These are phyloP conservation scores for Pisolithus sp. DNA, from an alignment of 768 basidiomycete species.

Conservation along the genomic window DNA sequence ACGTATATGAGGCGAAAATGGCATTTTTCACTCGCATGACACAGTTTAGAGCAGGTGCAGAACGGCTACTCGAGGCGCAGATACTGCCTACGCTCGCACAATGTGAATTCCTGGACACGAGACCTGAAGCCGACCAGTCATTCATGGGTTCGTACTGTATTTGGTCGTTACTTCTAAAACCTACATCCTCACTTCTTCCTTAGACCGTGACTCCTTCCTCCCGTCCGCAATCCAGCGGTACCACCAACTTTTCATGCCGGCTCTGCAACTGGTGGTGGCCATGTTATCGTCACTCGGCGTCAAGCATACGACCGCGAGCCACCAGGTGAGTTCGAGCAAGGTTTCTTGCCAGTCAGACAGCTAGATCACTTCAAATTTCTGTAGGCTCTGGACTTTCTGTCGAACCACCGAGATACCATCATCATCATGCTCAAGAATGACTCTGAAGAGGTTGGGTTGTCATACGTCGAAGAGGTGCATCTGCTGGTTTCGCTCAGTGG, in stretches of 20 bases:
- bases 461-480: conserved; percentile 72
- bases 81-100: conserved; percentile 67
- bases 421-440: conserved; percentile 78
- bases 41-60: conserved; percentile 77
- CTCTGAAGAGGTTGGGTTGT: conserved; percentile 50
- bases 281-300: conserved; percentile 72
- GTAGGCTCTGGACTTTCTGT: conserved; percentile 76
- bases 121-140: conserved; percentile 76
- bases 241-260: conserved; percentile 85
- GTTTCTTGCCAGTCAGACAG: not conserved
- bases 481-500: conserved; percentile 70
- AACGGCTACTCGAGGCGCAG: conserved; percentile 74
- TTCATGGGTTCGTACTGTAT: conserved; percentile 57
- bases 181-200: not conserved
- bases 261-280: conserved; percentile 73
- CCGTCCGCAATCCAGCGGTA: conserved; percentile 85
- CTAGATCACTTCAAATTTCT: not conserved
- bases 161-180: not conserved
- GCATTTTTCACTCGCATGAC: conserved; percentile 82
- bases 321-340: conserved; percentile 47
- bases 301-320: conserved; percentile 57
- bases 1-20: conserved; percentile 94
- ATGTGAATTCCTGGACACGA: conserved; percentile 82
- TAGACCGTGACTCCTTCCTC: conserved; percentile 82
- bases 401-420: conserved; percentile 77